A percentile compares a stretch with the other conserved stretches of the same genome.
These are phyloP conservation scores for Nakazawaea molendinolei DNA, from an alignment of 805 yeast species.

Conservation along the genomic window DNA sequence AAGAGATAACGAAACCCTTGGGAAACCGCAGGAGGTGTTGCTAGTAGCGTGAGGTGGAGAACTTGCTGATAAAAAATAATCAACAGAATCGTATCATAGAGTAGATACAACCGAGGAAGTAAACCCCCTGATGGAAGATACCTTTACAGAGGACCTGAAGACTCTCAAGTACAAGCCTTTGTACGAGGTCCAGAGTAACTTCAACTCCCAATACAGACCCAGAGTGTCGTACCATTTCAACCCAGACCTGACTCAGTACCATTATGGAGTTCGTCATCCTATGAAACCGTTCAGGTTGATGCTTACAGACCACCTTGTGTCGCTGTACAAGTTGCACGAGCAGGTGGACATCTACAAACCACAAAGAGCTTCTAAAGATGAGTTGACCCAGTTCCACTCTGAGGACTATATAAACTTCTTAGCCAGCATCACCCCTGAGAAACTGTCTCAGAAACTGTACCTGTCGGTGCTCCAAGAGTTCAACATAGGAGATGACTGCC, in stretches of 20 bases:
- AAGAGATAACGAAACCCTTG: too few relatives aligned
- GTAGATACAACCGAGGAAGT: too few relatives aligned
- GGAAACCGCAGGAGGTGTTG: too few relatives aligned
- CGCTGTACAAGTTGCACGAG: conserved; percentile 78
- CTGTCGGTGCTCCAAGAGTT: conserved; percentile 57
- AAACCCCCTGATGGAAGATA: too few relatives aligned
- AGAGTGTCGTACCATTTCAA: conserved; percentile 85
- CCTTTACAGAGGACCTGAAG: conserved; percentile 12
- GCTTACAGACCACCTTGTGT: conserved; percentile 88
- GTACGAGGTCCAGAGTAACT: conserved; percentile 35
- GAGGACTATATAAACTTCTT: conserved; percentile 81
- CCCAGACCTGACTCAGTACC: conserved; percentile 72
- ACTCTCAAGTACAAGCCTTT: conserved; percentile 30
- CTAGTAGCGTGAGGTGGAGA: too few relatives aligned
- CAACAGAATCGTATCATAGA: too few relatives aligned
- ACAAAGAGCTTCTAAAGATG: conserved; percentile 73
- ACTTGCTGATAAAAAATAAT: too few relatives aligned
- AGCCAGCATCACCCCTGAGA: conserved; percentile 71
- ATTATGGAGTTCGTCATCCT: conserved; percentile 93
- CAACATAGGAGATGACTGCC: conserved; percentile 92
- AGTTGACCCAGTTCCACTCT: conserved; percentile 75
- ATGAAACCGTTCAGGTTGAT: conserved; percentile 95
- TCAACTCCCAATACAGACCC: conserved; percentile 36
- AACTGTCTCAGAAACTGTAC: conserved; percentile 40
- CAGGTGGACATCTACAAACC: conserved; percentile 88